These are phyloP conservation scores for Entoloma clypeatum DNA, from an alignment of 1,284 basidiomycete genomes.

Conservation along the genomic window DNA sequence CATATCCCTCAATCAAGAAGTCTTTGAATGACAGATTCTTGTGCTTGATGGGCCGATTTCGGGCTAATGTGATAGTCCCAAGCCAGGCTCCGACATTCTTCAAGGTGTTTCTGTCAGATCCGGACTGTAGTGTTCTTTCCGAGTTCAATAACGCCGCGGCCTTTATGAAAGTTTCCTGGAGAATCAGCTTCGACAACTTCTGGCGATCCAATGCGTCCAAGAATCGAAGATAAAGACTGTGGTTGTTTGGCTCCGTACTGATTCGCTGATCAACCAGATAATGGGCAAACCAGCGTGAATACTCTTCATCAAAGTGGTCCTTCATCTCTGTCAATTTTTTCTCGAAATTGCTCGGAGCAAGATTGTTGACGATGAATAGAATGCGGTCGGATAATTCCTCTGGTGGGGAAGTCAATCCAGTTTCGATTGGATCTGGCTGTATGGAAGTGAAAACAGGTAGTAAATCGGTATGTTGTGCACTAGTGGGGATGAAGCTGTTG, in stretches of 20 bases:
- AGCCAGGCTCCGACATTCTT: conserved; percentile 98
- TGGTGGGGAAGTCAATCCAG: conserved; percentile 67
- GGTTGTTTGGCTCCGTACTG: conserved; percentile 96
- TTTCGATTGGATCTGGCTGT: conserved; percentile 59
- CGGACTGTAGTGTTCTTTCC: conserved; percentile 84
- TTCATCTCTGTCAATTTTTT: conserved; percentile 82
- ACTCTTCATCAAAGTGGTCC: conserved; percentile 74
- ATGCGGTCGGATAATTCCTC: conserved; percentile 93
- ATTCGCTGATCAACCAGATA: conserved; percentile 97
- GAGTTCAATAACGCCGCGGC: conserved; percentile 85
- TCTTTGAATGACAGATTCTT: conserved; percentile 97
- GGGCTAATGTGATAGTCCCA: conserved; percentile 89
- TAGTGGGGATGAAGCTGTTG: conserved; percentile 29
- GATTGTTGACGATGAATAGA: conserved; percentile 97
- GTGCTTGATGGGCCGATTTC: conserved; percentile 90
- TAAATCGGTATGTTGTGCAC: conserved; percentile 37
- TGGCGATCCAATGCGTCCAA: conserved; percentile 78
- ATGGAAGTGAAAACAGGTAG: conserved; percentile 70
- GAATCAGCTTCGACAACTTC: conserved; percentile 67
- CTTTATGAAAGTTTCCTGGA: conserved; percentile 93
- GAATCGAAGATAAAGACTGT: conserved; percentile 91
- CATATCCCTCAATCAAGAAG: conserved; percentile 92
- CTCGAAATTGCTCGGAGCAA: conserved; percentile 93
- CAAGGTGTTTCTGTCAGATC: conserved; percentile 81
- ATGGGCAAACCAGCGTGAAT: conserved; percentile 95